A percentile compares a stretch with the other conserved stretches of the same genome.
These are phyloP conservation scores for Zasmidium angulare DNA, from an alignment of 2,329 filamentous ascomycete species.

Conservation along the genomic window DNA sequence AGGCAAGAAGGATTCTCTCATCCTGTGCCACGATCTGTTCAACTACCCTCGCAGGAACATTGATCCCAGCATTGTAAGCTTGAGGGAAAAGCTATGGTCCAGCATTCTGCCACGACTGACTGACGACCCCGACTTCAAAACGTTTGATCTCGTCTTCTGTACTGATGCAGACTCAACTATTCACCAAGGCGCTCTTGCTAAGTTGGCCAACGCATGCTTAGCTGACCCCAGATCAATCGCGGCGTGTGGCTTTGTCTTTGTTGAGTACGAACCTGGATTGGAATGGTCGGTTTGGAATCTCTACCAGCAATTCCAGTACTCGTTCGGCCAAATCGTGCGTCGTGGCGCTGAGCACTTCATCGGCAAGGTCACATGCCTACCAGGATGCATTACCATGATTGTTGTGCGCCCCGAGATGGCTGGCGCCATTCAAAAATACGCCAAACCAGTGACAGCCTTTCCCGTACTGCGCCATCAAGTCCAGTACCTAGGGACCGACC, in stretches of 20 bases:
- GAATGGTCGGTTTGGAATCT: conserved; percentile 29
- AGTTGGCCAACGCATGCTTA: conserved; percentile 20
- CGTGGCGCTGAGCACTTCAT: conserved; percentile 24
- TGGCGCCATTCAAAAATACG: conserved; percentile 25
- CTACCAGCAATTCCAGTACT: conserved; percentile 29
- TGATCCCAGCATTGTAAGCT: conserved; percentile 14
- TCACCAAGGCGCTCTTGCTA: conserved; percentile 24
- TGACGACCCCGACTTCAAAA: conserved; percentile 12
- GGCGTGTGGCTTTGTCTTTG: conserved; percentile 25
- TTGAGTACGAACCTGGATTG: conserved; percentile 25
- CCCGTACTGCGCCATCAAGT: conserved; percentile 27
- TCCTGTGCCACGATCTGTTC: conserved; percentile 27
- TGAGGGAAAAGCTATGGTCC: conserved; percentile 24
- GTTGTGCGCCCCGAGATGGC: conserved; percentile 26
- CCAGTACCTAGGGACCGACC: conserved; percentile 27
- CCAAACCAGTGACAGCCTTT: conserved; percentile 24
- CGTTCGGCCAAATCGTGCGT: conserved; percentile 27
- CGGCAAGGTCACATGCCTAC: conserved; percentile 27
- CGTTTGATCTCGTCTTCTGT: conserved; percentile 27
- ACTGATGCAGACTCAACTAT: conserved; percentile 27
- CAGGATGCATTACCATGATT: conserved; percentile 29
- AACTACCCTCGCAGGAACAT: conserved; percentile 23
- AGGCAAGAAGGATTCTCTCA: conserved; percentile 27
- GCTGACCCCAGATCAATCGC: conserved; percentile 25
- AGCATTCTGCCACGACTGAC: conserved; percentile 22